Evolutionary conservation across 1,284 basidiomycete genomes (phyloP).

Genomic region (Cutaneotrichosporon mucoides): DNA sequence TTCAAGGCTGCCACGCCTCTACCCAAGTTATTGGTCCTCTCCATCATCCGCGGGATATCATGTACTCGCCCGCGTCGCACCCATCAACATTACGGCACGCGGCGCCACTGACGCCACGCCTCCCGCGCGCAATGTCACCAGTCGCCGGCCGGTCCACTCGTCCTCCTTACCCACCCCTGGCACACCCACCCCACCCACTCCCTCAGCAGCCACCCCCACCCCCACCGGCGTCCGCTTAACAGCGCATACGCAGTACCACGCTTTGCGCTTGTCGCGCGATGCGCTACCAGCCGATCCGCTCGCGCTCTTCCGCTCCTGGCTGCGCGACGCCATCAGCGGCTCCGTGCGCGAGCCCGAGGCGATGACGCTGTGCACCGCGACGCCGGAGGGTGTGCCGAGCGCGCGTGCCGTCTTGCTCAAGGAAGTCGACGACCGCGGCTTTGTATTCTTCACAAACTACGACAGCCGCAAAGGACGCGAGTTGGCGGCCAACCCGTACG

Average conservation of each 20-base stretch:
- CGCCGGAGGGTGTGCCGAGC: slow-evolving; percentile 69
- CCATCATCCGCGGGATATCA: too few relatives aligned
- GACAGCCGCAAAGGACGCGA: slow-evolving; percentile 84
- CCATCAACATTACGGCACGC: too few relatives aligned
- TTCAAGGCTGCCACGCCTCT: too few relatives aligned
- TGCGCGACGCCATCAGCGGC: slow-evolving; percentile 57
- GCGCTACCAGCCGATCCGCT: slow-evolving; percentile 64
- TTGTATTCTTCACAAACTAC: slow-evolving; percentile 97
- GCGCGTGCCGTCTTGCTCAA: slow-evolving; percentile 89
- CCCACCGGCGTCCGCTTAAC: slow-evolving; percentile 52
- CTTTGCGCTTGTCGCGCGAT: slow-evolving; percentile 60
- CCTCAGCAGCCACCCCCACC: neutral
- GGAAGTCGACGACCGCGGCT: slow-evolving; percentile 75
- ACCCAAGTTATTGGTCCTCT: too few relatives aligned
- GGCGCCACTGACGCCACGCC: too few relatives aligned
- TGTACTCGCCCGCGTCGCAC: too few relatives aligned
- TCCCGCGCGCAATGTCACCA: too few relatives aligned
- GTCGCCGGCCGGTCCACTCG: too few relatives aligned
- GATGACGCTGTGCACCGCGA: slow-evolving; percentile 78
- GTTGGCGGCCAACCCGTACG: slow-evolving; percentile 68
- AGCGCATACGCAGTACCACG: slow-evolving; percentile 69
- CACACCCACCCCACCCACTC: too few relatives aligned
- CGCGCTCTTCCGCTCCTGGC: slow-evolving; percentile 79
- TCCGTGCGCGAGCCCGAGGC: slow-evolving; percentile 71
- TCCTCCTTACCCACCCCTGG: too few relatives aligned